Percentiles rank a stretch among this genome's conserved stretches.
Conservation (phyloP, 176 grass and related monocot genomes). For the Paspalum notatum region DNA sequence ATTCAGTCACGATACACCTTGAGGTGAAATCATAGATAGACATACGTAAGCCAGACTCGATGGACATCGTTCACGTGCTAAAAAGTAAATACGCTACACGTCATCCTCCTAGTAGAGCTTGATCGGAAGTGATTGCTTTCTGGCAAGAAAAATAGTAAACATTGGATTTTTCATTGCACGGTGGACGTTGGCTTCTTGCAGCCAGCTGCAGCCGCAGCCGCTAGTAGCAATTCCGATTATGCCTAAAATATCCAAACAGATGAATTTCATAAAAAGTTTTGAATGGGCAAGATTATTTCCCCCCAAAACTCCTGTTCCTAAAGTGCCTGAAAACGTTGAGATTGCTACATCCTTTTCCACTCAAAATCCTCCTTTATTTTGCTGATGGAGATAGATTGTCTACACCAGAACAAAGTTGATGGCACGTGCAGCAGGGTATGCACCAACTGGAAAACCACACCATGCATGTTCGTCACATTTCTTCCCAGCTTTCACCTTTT, state of each 20-base stretch:
- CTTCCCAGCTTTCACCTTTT: not conserved
- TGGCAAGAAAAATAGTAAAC: too few relatives aligned
- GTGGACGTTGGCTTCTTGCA: too few relatives aligned
- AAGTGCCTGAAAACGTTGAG: not conserved
- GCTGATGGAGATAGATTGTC: not conserved
- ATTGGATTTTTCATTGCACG: too few relatives aligned
- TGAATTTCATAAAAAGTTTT: not conserved
- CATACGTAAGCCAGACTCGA: too few relatives aligned
- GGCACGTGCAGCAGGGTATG: conserved; percentile 1
- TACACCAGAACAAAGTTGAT: not conserved
- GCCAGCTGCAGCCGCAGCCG: too few relatives aligned
- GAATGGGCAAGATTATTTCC: not conserved
- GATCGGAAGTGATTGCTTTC: too few relatives aligned
- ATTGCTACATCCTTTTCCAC: not conserved
- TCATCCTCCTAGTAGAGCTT: too few relatives aligned
- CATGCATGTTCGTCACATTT: not conserved
- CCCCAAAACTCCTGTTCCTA: not conserved
- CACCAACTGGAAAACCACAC: not conserved
- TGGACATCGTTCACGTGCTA: too few relatives aligned
- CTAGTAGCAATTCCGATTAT: too few relatives aligned
- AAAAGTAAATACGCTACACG: too few relatives aligned
- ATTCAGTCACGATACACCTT: too few relatives aligned
- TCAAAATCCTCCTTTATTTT: not conserved
- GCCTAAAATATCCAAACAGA: not conserved
- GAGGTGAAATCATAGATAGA: too few relatives aligned